Evolutionary conservation across 1,284 basidiomycete species (phyloP).

Genomic region (Cutaneotrichosporon spelunceum): DNA sequence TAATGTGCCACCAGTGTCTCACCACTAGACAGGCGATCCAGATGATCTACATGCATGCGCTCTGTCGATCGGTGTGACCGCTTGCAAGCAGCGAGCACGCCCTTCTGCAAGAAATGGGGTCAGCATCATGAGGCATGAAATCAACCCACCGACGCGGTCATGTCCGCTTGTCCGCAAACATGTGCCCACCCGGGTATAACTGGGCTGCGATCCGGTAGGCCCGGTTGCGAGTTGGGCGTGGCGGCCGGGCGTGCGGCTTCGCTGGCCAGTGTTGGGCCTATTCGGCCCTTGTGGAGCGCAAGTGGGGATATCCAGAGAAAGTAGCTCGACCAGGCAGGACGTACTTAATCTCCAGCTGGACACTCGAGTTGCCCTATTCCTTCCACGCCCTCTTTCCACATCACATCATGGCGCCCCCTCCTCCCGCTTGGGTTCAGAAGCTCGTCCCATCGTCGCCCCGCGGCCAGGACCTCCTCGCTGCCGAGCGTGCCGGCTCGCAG

Average conservation of each 20-base stretch:
- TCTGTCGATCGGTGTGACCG: not conserved
- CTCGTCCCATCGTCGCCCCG: constrained; percentile 24
- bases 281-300: not conserved
- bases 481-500: constrained; percentile 19
- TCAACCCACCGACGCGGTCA: too few species aligned
- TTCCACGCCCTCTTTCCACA: not conserved
- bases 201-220: not conserved
- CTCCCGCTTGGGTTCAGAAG: constrained; percentile 29
- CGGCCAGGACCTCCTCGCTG: constrained; percentile 21
- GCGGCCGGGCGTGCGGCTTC: too few species aligned
- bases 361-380: not conserved
- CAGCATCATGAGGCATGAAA: too few species aligned
- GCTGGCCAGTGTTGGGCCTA: not conserved
- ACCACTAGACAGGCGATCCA: not conserved
- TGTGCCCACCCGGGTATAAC: not conserved
- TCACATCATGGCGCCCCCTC: constrained; percentile 19
- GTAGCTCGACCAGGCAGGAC: too few species aligned
- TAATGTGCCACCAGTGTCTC: not conserved
- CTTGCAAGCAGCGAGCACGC: not conserved
- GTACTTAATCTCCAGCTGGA: not conserved
- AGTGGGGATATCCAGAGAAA: not conserved
- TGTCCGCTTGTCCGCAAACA: not conserved
- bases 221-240: not conserved
- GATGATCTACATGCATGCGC: not conserved
- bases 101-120: too few species aligned